phyloP scores from a whole-genome alignment of 768 basidiomycete species.

The Galerina marginata region DNA sequence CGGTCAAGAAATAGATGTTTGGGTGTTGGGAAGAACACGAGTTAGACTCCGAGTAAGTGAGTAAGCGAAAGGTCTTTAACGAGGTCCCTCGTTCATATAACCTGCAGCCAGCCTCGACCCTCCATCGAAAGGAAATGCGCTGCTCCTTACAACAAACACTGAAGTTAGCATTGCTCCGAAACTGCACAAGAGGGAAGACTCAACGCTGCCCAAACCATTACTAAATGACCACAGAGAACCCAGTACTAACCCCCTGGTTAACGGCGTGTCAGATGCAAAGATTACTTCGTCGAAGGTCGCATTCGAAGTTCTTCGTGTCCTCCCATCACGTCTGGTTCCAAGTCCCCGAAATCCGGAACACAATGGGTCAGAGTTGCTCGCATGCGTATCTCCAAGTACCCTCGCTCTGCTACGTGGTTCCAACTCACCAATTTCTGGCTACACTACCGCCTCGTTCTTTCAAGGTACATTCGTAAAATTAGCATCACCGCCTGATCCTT shows the following conservation, averaged over 20 bases:
- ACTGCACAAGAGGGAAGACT: conserved; percentile 41
- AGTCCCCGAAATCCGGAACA: conserved; percentile 28
- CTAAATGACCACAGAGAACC: conserved; percentile 19
- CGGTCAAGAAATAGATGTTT: conserved; percentile 89
- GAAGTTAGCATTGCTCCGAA: conserved; percentile 94
- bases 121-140: conserved; percentile 56
- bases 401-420: conserved; percentile 32
- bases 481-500: conserved; percentile 48
- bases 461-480: conserved; percentile 39
- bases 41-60: conserved; percentile 83
- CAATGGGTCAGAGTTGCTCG: conserved; percentile 44
- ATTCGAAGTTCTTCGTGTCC: conserved; percentile 50
- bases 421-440: background rate
- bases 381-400: conserved; percentile 47
- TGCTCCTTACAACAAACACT: conserved; percentile 84
- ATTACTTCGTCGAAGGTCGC: conserved; percentile 15
- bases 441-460: conserved; percentile 9
- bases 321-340: conserved; percentile 51
- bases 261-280: conserved; percentile 16
- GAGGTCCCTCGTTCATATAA: background rate
- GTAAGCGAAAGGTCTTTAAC: conserved; percentile 33
- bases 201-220: conserved; percentile 9
- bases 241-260: conserved; percentile 13
- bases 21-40: conserved; percentile 88
- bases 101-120: conserved; percentile 68